Base-by-base conservation (phyloP, 352 stramenopile genomes). In the Pythium myriotylum region DNA sequence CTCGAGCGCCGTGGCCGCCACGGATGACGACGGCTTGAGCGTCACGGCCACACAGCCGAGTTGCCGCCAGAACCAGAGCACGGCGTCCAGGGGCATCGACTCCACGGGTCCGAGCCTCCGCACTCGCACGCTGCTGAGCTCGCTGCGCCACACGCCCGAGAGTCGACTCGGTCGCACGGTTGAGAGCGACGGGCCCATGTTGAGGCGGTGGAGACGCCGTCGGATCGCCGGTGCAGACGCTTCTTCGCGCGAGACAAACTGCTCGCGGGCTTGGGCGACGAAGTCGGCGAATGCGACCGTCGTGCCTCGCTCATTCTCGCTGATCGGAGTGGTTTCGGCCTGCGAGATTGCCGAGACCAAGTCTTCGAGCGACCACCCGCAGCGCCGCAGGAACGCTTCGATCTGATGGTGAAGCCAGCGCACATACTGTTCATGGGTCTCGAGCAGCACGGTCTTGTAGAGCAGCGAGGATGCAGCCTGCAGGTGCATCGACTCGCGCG, bases 51-150 rank as follows among this genome's bases (percentile, higher is more conserved):
- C 26, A 2, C 37, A 59, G n/a, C 37, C 20, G 39, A 49, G 26
- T 26, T 59, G 52, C n/a, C 27, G 26, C 52, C 52, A 59, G 39
- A 59, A 59, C 52, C 39, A 59, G 17, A 59, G 52, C 52, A 59
- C 16, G 12, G 42, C 39, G 26, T 47, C 26, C 16, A 59, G 26
- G 23, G 52, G 41, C n/a, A 42, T 7, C 20, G 14, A 8, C 0
- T 47, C 41, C 23, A 45, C 33, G 12, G 17, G 33, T 12, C 24
- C 20, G 35, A 23, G 4, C 6, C 20, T 19, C 2, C 27, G 33
- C 3, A 57, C 3, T n/a, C 19, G 40, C n/a, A 47, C 50, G 12
- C 20, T 2, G 23, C 17, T 20, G n/a, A 57, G 23, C 16, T 57
- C 50, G 19, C 24, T 19, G 20, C n/a, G 27, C 50, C 50, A 48